These are phyloP conservation scores for Saccharomycopsis fibuligera DNA, from an alignment of 805 yeast species.

Conservation along the genomic window DNA sequence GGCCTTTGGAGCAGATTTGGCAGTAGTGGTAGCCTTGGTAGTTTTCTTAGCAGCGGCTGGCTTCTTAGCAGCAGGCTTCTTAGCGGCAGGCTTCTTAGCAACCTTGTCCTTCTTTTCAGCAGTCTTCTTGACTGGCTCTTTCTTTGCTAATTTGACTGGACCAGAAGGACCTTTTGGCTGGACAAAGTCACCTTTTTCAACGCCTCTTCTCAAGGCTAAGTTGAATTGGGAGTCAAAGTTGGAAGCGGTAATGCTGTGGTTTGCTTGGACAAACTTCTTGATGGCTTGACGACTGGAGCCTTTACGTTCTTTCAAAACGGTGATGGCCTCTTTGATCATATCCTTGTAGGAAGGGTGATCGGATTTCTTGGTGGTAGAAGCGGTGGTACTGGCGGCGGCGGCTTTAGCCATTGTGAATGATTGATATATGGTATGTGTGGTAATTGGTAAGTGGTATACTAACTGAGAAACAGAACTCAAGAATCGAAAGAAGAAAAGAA, in stretches of 20 bases:
- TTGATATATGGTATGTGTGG: background rate
- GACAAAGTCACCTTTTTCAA: conserved; percentile 62
- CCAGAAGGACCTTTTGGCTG: conserved; percentile 93
- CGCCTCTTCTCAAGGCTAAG: conserved; percentile 73
- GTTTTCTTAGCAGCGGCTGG: conserved; percentile 29
- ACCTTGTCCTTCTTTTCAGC: conserved; percentile 27
- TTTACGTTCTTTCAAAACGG: conserved; percentile 68
- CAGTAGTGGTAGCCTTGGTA: conserved; percentile 21
- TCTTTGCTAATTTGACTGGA: conserved; percentile 54
- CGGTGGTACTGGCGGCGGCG: conserved; percentile 18
- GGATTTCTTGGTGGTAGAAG: conserved; percentile 19
- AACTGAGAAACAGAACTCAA: background rate
- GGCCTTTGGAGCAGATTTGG: conserved; percentile 22
- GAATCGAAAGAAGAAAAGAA: background rate
- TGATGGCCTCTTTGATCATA: conserved; percentile 50
- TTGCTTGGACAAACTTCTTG: conserved; percentile 71
- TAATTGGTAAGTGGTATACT: background rate
- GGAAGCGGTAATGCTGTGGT: conserved; percentile 49
- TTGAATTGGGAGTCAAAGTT: conserved; percentile 75
- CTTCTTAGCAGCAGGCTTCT: conserved; percentile 25
- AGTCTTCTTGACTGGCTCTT: conserved; percentile 32
- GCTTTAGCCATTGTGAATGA: conserved; percentile 14
- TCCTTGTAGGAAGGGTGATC: conserved; percentile 32
- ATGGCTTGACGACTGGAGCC: conserved; percentile 85
- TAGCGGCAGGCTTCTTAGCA: conserved; percentile 21